phyloP scores from a whole-genome alignment of 495 filamentous ascomycete genomes.

The Acidomyces sp. region DNA sequence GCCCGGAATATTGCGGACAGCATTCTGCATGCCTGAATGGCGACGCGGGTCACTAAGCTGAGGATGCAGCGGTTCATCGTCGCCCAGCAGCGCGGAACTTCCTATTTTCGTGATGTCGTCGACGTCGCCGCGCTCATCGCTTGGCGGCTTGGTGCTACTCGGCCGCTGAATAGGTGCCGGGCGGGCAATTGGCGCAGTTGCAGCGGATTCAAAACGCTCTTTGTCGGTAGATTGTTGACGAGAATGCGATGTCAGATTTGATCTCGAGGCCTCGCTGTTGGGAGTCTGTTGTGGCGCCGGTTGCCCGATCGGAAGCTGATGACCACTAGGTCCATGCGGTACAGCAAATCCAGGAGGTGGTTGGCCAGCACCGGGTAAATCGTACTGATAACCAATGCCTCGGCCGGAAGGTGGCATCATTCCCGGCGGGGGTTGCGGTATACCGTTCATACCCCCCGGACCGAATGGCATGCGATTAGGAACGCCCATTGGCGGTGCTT shows the following conservation, averaged over 20 bases:
- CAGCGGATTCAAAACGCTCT: constrained; percentile 14
- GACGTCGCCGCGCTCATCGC: constrained; percentile 36
- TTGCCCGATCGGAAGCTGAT: constrained; percentile 9
- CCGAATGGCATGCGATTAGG: constrained; percentile 42
- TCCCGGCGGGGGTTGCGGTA: constrained; percentile 30
- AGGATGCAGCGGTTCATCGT: constrained; percentile 44
- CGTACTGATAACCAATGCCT: constrained; percentile 43
- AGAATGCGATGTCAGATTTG: constrained; percentile 10
- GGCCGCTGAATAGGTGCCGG: constrained; percentile 84
- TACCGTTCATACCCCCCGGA: constrained; percentile 42
- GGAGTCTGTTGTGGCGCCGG: constrained; percentile 2
- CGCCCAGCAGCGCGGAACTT: constrained; percentile 84
- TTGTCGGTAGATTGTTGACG: constrained; percentile 19
- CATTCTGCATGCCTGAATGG: constrained; percentile 7
- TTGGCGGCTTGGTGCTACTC: constrained; percentile 54
- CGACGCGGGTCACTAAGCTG: constrained; percentile 24
- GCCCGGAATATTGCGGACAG: neutral
- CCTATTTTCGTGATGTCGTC: constrained; percentile 76
- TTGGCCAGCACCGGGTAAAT: constrained; percentile 42
- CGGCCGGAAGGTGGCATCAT: constrained; percentile 37
- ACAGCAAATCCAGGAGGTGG: constrained; percentile 32
- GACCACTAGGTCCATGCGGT: constrained; percentile 31
- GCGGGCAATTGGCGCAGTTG: constrained; percentile 52
- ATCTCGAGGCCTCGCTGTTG: constrained; percentile 3
- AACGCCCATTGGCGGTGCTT: constrained; percentile 35